These are phyloP conservation scores for Lophiostoma macrostomum DNA, from an alignment of 495 filamentous ascomycete genomes.

Conservation along the genomic window DNA sequence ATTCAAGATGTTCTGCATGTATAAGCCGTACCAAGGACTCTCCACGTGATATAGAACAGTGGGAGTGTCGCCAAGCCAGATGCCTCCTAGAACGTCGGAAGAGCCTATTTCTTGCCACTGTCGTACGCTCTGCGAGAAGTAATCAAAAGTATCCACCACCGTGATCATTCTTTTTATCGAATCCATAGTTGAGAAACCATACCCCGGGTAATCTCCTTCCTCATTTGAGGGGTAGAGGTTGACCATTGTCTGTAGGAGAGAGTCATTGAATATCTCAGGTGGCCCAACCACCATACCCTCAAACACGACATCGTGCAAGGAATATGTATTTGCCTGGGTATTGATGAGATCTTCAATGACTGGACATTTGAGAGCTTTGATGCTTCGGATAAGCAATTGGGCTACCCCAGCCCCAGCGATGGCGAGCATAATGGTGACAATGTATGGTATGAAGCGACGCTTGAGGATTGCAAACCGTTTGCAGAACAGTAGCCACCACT, in stretches of 20 bases:
- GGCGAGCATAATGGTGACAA: slow-evolving; percentile 9
- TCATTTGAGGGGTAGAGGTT: no score
- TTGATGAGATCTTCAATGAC: neutral
- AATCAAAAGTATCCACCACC: no score
- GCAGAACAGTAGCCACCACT: slow-evolving; percentile 13
- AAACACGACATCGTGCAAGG: no score
- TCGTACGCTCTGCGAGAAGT: no score
- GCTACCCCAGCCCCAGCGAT: slow-evolving; percentile 19
- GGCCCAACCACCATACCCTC: no score
- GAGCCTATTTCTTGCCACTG: no score
- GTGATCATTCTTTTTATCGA: no score
- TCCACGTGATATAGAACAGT: neutral
- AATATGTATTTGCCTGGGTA: no score
- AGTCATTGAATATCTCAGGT: no score
- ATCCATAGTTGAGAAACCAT: no score
- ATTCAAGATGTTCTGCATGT: slow-evolving; percentile 10
- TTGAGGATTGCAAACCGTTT: slow-evolving; percentile 15
- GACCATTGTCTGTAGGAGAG: no score
- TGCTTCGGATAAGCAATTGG: slow-evolving; percentile 14
- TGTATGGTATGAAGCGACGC: slow-evolving; percentile 14
- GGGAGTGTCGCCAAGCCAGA: slow-evolving; percentile 26
- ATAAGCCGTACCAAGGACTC: neutral
- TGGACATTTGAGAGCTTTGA: slow-evolving; percentile 13
- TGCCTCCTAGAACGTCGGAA: slow-evolving; percentile 47
- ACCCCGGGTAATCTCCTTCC: no score